Evolutionary conservation across 768 basidiomycete genomes (phyloP).

Genomic region (Lactarius indigo): DNA sequence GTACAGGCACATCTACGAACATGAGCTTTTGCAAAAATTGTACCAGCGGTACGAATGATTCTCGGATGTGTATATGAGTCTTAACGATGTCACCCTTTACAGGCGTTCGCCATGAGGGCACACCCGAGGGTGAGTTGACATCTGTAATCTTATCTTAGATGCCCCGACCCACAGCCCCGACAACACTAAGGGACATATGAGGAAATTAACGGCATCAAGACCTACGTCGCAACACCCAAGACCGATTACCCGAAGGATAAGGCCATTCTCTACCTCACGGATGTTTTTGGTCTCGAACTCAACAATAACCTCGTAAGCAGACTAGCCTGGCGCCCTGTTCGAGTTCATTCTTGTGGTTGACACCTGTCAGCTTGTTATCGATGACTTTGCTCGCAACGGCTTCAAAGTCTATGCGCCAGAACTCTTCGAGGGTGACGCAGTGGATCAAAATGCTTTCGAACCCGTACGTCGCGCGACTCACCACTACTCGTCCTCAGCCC

Average conservation of each 20-base stretch:
- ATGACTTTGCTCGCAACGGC: slow-evolving; percentile 42
- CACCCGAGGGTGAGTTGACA: slow-evolving; percentile 33
- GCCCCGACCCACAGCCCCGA: background rate
- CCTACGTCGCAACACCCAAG: slow-evolving; percentile 41
- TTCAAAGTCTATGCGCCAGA: slow-evolving; percentile 28
- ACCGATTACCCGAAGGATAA: slow-evolving; percentile 39
- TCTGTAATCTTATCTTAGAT: background rate
- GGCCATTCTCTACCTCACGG: slow-evolving; percentile 41
- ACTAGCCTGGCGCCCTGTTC: background rate
- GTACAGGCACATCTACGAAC: background rate
- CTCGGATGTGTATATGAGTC: background rate
- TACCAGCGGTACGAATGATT: slow-evolving; percentile 41
- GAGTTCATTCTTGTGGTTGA: background rate
- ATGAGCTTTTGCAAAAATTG: slow-evolving; percentile 60
- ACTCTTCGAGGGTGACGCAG: slow-evolving; percentile 29
- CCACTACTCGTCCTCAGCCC: background rate
- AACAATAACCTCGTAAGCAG: slow-evolving; percentile 34
- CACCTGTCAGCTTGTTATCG: slow-evolving; percentile 37
- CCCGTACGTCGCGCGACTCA: slow-evolving; percentile 15
- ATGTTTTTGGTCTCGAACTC: slow-evolving; percentile 36
- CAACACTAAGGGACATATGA: slow-evolving; percentile 32
- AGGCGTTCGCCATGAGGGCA: slow-evolving; percentile 39
- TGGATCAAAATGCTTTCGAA: slow-evolving; percentile 25
- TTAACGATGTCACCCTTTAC: background rate
- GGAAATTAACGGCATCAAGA: slow-evolving; percentile 36